These are phyloP conservation scores for Talaromyces stipitatus DNA, from an alignment of 495 filamentous ascomycete genomes.

Conservation along the genomic window DNA sequence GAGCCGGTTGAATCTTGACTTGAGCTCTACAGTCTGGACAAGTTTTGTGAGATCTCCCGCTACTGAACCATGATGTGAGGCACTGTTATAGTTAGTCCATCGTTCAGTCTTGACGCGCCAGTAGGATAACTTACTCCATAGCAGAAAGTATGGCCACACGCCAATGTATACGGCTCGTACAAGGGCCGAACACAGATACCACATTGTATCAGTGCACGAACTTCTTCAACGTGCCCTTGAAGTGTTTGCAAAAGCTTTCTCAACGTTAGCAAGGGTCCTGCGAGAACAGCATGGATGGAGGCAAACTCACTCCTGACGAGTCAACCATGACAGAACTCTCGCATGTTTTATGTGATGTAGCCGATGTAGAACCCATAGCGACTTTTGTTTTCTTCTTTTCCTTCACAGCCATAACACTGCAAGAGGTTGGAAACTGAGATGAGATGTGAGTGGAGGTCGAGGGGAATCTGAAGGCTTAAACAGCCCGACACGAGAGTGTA, in stretches of 20 bases:
- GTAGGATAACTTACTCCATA: slow-evolving; percentile 45
- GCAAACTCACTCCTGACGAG: slow-evolving; percentile 1
- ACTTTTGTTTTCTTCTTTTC: not conserved
- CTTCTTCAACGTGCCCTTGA: slow-evolving; percentile 43
- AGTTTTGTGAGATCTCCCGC: slow-evolving; percentile 53
- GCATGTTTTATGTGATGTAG: not conserved
- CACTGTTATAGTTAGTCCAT: slow-evolving; percentile 40
- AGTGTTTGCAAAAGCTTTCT: slow-evolving; percentile 38
- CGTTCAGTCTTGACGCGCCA: not conserved
- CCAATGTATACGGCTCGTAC: slow-evolving; percentile 65
- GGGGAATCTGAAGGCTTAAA: not conserved
- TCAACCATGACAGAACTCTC: not conserved
- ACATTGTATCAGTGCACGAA: slow-evolving; percentile 49
- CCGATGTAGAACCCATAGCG: not conserved
- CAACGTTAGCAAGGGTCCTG: not conserved
- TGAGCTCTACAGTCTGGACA: slow-evolving; percentile 64
- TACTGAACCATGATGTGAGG: slow-evolving; percentile 57
- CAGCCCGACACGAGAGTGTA: not conserved
- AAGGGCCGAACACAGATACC: slow-evolving; percentile 62
- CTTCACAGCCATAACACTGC: not conserved
- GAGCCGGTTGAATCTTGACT: slow-evolving; percentile 53
- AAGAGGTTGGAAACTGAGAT: not conserved
- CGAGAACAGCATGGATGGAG: not conserved
- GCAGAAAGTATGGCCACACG: slow-evolving; percentile 70
- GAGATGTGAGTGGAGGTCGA: not conserved